Percentiles rank a stretch among this genome's conserved stretches.
These are phyloP conservation scores for Reutealis trisperma DNA, from an alignment of 345 rosid species.

Conservation along the genomic window DNA sequence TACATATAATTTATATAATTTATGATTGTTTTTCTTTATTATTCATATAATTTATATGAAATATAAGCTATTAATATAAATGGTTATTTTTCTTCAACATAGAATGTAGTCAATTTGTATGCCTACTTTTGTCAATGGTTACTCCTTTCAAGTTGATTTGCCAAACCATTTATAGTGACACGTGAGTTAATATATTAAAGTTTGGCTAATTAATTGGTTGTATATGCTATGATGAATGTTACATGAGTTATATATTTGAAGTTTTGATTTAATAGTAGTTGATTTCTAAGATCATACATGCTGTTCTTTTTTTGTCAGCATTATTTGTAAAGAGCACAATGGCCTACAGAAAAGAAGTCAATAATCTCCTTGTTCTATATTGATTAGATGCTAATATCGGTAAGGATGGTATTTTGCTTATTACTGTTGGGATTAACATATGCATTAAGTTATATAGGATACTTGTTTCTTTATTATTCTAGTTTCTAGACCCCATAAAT, in stretches of 20 bases:
- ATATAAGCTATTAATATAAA: too few relatives aligned
- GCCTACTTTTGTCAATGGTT: background rate
- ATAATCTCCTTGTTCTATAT: background rate
- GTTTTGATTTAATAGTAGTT: background rate
- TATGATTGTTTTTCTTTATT: too few relatives aligned
- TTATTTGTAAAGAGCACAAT: background rate
- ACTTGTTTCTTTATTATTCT: background rate
- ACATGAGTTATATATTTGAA: background rate
- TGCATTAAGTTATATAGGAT: background rate
- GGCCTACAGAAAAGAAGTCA: background rate
- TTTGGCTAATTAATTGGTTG: background rate
- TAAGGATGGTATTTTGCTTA: slow-evolving; percentile 6
- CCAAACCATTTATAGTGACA: background rate
- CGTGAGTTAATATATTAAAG: too few relatives aligned
- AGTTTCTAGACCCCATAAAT: background rate
- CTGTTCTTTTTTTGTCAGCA: background rate
- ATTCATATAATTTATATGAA: too few relatives aligned
- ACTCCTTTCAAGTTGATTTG: background rate
- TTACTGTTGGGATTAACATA: background rate
- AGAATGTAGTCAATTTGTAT: background rate
- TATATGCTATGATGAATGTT: background rate
- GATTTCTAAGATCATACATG: background rate
- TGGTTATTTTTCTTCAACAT: background rate
- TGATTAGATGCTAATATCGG: slow-evolving; percentile 17
- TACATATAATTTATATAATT: too few relatives aligned